Conservation (phyloP, 2,329 filamentous ascomycete genomes). For the Phialemonium atrogriseum region DNA sequence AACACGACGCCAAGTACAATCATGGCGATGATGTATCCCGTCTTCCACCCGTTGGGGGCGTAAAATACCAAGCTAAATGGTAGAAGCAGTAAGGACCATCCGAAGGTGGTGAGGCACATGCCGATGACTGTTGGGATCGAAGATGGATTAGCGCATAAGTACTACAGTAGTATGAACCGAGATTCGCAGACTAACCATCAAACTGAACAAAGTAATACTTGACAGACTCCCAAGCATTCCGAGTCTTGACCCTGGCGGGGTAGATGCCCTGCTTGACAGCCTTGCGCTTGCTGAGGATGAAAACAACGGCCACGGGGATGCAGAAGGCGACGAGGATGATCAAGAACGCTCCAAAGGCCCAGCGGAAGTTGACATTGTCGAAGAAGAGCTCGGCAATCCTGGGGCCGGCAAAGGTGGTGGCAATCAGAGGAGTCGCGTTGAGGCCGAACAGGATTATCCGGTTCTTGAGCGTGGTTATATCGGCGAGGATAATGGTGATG, state of each 20-base stretch:
- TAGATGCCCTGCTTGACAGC: constrained; percentile 44
- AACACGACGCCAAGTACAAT: constrained; percentile 26
- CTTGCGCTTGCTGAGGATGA: constrained; percentile 52
- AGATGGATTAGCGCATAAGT: too few relatives aligned
- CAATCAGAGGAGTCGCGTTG: constrained; percentile 56
- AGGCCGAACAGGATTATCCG: constrained; percentile 56
- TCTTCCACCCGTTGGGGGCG: constrained; percentile 29
- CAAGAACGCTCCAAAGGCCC: constrained; percentile 57
- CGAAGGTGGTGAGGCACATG: constrained; percentile 49
- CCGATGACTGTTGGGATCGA: too few relatives aligned
- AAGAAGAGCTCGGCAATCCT: constrained; percentile 46
- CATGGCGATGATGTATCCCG: constrained; percentile 30
- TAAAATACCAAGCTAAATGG: constrained; percentile 51
- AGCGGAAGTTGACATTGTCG: constrained; percentile 47
- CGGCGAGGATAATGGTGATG: constrained; percentile 52
- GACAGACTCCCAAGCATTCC: constrained; percentile 40
- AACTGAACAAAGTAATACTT: constrained; percentile 51
- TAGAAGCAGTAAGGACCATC: constrained; percentile 56
- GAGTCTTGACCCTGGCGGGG: constrained; percentile 28
- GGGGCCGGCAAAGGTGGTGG: constrained; percentile 55
- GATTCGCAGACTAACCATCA: too few relatives aligned
- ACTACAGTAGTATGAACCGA: too few relatives aligned
- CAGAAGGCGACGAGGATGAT: constrained; percentile 54
- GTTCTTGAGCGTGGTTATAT: constrained; percentile 60
- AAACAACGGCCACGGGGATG: constrained; percentile 44